These are phyloP conservation scores for Micractinium conductrix DNA, from an alignment of 139 green algal genomes.

Conservation along the genomic window DNA sequence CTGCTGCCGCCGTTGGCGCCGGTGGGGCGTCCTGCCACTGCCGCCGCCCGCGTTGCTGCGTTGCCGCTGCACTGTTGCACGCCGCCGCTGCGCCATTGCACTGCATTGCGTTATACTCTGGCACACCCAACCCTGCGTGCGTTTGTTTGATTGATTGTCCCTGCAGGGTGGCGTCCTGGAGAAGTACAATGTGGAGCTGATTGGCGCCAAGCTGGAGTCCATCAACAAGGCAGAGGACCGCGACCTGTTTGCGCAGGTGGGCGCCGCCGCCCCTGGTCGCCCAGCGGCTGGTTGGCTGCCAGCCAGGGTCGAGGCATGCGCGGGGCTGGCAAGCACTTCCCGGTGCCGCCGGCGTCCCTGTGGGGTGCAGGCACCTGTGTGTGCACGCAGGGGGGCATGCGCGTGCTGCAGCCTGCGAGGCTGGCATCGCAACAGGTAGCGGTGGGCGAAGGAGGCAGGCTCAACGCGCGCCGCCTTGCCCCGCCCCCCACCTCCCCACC, in stretches of 20 bases:
- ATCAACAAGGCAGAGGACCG: constrained; percentile 99
- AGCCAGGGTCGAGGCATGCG: too few species aligned
- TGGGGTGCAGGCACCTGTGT: neutral
- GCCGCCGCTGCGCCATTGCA: too few species aligned
- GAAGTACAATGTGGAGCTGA: constrained; percentile 96
- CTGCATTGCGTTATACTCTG: too few species aligned
- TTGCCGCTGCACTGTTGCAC: too few species aligned
- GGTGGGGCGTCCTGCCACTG: neutral
- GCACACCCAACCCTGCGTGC: too few species aligned
- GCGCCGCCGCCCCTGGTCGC: neutral
- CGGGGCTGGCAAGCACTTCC: too few species aligned
- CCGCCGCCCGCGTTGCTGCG: too few species aligned
- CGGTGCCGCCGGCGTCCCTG: too few species aligned
- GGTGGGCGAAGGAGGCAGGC: neutral
- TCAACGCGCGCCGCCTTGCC: too few species aligned
- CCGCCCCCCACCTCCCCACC: neutral
- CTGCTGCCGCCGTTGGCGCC: neutral
- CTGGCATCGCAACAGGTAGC: neutral
- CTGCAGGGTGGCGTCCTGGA: constrained; percentile 81
- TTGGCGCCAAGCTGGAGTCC: constrained; percentile 97
- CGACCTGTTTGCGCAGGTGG: constrained; percentile 93
- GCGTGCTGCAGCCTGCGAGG: neutral
- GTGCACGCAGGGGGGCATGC: neutral
- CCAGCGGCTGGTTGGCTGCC: neutral
- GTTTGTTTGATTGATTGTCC: too few species aligned